Conservation (phyloP, 1,284 basidiomycete genomes). For the Heimioporus retisporus region DNA sequence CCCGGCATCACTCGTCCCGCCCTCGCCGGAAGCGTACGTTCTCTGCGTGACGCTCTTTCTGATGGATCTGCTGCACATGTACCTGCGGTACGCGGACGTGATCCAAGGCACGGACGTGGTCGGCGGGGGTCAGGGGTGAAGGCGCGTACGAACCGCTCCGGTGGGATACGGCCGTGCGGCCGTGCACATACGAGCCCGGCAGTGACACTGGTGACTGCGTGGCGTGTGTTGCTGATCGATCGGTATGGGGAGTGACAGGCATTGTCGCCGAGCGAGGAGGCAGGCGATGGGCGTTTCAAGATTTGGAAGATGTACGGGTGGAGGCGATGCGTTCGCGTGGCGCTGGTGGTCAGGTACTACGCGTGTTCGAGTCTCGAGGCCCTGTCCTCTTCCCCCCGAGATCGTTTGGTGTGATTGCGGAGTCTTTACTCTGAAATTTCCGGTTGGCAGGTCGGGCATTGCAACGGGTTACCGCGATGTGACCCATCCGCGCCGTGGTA, state of each 20-base stretch:
- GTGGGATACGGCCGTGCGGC: slow-evolving; percentile 96
- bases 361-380: neutral
- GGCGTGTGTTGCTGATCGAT: neutral
- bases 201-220: too few species aligned
- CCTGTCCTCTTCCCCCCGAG: slow-evolving; percentile 41
- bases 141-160: slow-evolving; percentile 85
- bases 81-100: slow-evolving; percentile 69
- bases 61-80: slow-evolving; percentile 87
- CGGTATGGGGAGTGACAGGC: slow-evolving; percentile 53
- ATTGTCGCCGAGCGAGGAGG: slow-evolving; percentile 80
- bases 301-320: slow-evolving; percentile 86
- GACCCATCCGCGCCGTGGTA: too few species aligned
- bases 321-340: slow-evolving; percentile 97
- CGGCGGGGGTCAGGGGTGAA: slow-evolving; percentile 80
- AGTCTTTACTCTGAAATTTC: too few species aligned
- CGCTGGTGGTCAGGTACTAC: slow-evolving; percentile 91
- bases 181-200: slow-evolving; percentile 87
- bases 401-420: too few species aligned
- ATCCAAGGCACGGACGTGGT: slow-evolving; percentile 66
- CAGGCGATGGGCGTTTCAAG: slow-evolving; percentile 71
- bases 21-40: slow-evolving; percentile 70
- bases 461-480: too few species aligned
- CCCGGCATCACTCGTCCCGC: slow-evolving; percentile 78
- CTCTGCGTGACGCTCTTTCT: slow-evolving; percentile 85
- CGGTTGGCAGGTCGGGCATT: too few species aligned